Evolutionary conservation across 345 rosid species (phyloP), one percentile per base, ranked within the genome.

Genomic region (Populus alba): DNA sequence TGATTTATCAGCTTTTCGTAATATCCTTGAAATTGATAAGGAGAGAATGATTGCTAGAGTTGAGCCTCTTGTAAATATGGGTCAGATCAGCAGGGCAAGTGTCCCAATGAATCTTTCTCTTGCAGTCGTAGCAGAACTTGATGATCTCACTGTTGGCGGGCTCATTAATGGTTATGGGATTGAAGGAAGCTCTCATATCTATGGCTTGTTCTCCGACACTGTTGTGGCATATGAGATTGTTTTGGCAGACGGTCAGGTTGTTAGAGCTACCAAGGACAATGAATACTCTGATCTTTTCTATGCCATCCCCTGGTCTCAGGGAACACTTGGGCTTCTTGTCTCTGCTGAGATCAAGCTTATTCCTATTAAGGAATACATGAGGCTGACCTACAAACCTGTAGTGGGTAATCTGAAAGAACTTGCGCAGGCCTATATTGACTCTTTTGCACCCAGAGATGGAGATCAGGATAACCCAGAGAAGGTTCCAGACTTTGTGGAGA

Each of bases 11-110:
- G 90, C 87, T 45, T 97, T 97, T 70, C 90, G 95, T 37, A 85
- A 94, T 81, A 75, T 97, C 77, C 92, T 97, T 74, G 94, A 94
- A 73, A 89, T 97, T 57, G 92, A 94, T 73, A 90, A 85, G 81
- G 92, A 92, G 83, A 90, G 88, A 84, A 97, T 94, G 99, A 80
- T 84, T 83, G 99, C 98, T n/a, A 90, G 90, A 81, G 93, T 88
- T 15, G 99, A 97, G 89, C 98, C 99, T 25, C 97, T 97, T 72
- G 99, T 97, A 75, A 97, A 91, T 86, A 97, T 97, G 99, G 99
- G 99, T 45, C 99, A 97, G 91, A 97, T 97, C 62, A 82, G 85
- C 41, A 88, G 98, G 81, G 94, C 79, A 57, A 90, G 96, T 0
- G 93, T 90, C 62, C 98, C 98, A 2, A 87, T 97, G 98, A 97